Conservation (phyloP, 1,284 basidiomycete genomes). For the Ustilago vetiveriae region DNA sequence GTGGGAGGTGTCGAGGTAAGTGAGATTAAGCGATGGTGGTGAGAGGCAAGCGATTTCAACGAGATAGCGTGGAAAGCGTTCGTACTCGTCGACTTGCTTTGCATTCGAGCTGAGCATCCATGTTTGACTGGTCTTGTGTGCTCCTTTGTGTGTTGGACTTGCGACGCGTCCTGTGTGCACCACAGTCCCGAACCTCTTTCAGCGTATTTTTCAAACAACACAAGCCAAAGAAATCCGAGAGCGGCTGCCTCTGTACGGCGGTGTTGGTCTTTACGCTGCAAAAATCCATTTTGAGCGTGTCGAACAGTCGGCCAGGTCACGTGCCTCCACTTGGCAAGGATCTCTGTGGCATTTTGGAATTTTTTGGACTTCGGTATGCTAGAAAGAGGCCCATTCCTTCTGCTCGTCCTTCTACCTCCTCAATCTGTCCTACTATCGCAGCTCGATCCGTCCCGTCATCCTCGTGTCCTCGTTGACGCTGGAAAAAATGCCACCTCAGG, state of each 20-base stretch:
- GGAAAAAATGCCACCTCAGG: conserved; percentile 51
- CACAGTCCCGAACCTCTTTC: too few relatives aligned
- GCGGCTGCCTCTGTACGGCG: conserved; percentile 2
- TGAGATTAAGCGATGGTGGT: not conserved
- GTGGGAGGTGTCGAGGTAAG: not conserved
- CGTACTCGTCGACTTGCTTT: too few relatives aligned
- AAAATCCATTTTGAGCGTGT: conserved; percentile 19
- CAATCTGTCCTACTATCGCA: too few relatives aligned
- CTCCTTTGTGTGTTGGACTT: not conserved
- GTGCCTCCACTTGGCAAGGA: conserved; percentile 36
- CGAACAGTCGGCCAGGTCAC: conserved; percentile 11
- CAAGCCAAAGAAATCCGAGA: not conserved
- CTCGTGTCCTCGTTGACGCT: too few relatives aligned
- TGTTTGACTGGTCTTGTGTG: not conserved
- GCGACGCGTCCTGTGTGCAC: not conserved
- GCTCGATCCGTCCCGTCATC: too few relatives aligned
- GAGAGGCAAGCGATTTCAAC: not conserved
- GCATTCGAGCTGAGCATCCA: not conserved
- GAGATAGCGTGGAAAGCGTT: not conserved
- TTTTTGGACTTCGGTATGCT: conserved; percentile 13
- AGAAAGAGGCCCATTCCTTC: conserved; percentile 8
- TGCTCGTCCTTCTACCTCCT: not conserved
- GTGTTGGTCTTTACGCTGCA: conserved; percentile 24
- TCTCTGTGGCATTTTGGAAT: not conserved
- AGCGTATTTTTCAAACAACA: conserved; percentile 3